phyloP scores from a whole-genome alignment of 495 filamentous ascomycete species.

The Xylaria castorea region DNA sequence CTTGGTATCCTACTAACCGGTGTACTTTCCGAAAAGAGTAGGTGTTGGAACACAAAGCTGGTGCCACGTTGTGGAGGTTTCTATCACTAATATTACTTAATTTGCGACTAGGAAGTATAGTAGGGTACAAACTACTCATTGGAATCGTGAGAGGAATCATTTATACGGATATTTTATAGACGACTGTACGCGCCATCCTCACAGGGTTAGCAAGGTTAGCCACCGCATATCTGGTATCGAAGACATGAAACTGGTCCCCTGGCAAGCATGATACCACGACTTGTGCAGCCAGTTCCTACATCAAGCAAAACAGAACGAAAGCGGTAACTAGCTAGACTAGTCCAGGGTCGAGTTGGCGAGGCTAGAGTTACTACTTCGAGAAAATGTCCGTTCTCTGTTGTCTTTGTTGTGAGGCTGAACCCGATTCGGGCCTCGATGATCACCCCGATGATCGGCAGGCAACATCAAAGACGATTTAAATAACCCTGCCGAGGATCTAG shows the following conservation, averaged over 20 bases:
- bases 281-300: neutral
- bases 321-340: too few relatives aligned
- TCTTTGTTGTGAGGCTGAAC: constrained; percentile 15
- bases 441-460: constrained; percentile 9
- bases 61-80: neutral
- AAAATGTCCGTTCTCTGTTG: neutral
- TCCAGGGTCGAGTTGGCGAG: neutral
- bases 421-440: constrained; percentile 3
- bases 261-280: neutral
- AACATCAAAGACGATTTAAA: neutral
- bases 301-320: neutral
- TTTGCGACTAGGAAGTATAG: neutral
- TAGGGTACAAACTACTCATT: neutral
- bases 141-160: neutral
- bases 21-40: constrained; percentile 4
- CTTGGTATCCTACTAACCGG: neutral
- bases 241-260: too few relatives aligned
- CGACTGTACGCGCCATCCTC: neutral
- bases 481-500: constrained; percentile 10
- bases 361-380: constrained; percentile 5
- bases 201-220: neutral
- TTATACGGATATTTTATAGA: neutral
- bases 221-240: neutral
- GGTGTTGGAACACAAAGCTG: neutral
- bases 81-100: neutral